Base-by-base conservation (phyloP, 495 filamentous ascomycete species). In the Xylaria palmicola region DNA sequence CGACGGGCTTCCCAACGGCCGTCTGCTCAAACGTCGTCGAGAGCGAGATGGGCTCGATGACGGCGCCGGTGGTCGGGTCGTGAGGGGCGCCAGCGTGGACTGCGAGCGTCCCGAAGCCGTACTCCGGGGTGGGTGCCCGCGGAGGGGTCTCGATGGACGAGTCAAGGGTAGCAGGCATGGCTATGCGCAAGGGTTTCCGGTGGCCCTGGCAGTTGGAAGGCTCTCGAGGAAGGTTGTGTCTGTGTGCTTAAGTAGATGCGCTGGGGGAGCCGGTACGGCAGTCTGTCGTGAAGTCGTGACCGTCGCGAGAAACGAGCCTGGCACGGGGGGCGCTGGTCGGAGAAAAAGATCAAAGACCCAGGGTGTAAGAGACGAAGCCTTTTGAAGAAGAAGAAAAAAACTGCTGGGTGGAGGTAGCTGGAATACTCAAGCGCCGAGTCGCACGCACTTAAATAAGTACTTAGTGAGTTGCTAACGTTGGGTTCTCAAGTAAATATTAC, bases 41-140 rank as follows among this genome's bases (percentile, higher is more conserved):
- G 9, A 98, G 87, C 6, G 94, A 96, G 71, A 98, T 97, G 51
- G 94, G 78, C 72, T 92, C 89, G 74, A 98, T 98, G 62, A 98
- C 94, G 64, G 94, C 94, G 58, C 94, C 94, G 26, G 93, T 98
- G 9, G 80, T 78, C 39, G 92, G 90, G 78, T 98, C 94, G 73
- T 95, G 90, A 64, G 88, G 90, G 43, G 91, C 77, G 44, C 94
- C 94, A 55, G 93, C 91, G 75, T 98, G 94, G 12, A 98, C 94
- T 44, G 94, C 94, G 26, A 94, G 81, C 30, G 94, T 98, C 20
- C 90, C 94, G 75, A 98, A 98, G 22, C 83, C 80, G 67, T 88
- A 68, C 13, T 68, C 66, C 39, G 77, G 75, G 59, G 75, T 72
- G 19, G 74, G 71, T 24, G 72, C 73, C 53, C 70, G 74, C 36